These are phyloP conservation scores for Curvularia eragrostidis DNA, from an alignment of 2,329 filamentous ascomycete genomes.

Conservation along the genomic window DNA sequence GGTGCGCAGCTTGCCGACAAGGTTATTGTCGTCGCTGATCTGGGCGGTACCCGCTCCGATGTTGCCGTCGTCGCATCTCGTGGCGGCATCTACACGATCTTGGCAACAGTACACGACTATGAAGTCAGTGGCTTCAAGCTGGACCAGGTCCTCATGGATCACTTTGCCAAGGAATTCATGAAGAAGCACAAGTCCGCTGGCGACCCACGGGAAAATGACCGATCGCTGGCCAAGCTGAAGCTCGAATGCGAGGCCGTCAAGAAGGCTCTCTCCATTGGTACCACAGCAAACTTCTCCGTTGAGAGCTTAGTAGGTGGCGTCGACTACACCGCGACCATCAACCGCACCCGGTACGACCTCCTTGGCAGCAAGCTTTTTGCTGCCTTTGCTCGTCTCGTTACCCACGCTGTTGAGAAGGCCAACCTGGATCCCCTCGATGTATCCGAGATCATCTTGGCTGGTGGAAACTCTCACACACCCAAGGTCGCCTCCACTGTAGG, in stretches of 20 bases:
- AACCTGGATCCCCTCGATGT: slow-evolving; percentile 90
- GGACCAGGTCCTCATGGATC: slow-evolving; percentile 90
- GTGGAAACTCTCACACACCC: slow-evolving; percentile 91
- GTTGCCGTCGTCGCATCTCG: slow-evolving; percentile 88
- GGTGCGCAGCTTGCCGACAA: slow-evolving; percentile 81
- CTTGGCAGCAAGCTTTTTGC: slow-evolving; percentile 85
- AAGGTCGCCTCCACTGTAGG: slow-evolving; percentile 84
- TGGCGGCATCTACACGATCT: slow-evolving; percentile 93
- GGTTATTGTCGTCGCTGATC: slow-evolving; percentile 86
- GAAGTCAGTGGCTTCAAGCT: slow-evolving; percentile 86
- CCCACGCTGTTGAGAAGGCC: slow-evolving; percentile 88
- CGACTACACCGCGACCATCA: slow-evolving; percentile 91
- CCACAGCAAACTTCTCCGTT: slow-evolving; percentile 88
- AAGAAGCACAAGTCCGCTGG: slow-evolving; percentile 82
- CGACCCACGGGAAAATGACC: slow-evolving; percentile 82
- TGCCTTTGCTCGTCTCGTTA: slow-evolving; percentile 84
- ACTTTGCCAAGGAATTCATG: slow-evolving; percentile 98
- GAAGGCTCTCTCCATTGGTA: slow-evolving; percentile 87
- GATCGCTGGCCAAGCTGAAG: slow-evolving; percentile 88
- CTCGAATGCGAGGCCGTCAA: slow-evolving; percentile 90
- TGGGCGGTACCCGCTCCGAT: slow-evolving; percentile 92
- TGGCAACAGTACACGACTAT: slow-evolving; percentile 94
- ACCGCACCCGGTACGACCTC: slow-evolving; percentile 91
- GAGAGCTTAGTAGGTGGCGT: slow-evolving; percentile 88
- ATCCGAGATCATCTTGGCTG: slow-evolving; percentile 91